Evolutionary conservation across 305 asterid species (phyloP), one percentile per base, ranked within the genome.

Genomic region (Striga hermonthica): DNA sequence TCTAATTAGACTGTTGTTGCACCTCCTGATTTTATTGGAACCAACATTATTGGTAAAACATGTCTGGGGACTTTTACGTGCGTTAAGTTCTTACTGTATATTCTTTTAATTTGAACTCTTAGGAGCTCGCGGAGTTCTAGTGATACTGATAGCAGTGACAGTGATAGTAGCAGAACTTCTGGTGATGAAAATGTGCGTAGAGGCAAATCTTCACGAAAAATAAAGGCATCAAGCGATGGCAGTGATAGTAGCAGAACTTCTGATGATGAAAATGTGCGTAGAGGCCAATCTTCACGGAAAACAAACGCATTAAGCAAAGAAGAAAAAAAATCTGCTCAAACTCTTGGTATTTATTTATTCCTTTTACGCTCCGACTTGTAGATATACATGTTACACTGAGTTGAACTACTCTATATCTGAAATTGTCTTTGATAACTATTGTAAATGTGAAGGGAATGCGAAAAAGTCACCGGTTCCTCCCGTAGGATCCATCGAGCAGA

Each of bases 91-190:
- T 62, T 22, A 22, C 31, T 22, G 31, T 22, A 22, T 22, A 22
- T 22, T 22, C 44, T 57, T 60, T 47, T 7, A 50, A 67, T 44
- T 52, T 65, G 68, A 22, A 65, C 60, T 50, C 72, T 66, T 73
- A 86, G 97, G 89, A 68, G 74, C 71, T 75, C 82, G 7, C 86
- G 43, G 72, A 91, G 93, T 77, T 88, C 96, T 50, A 88, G 92
- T 71, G 79, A 80, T 59, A 70, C 88, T 3, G 87, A 73, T 60
- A 80, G 88, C 59, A 70, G 67, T 62, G 83, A 70, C 59, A 80
- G 91, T 72, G 74, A 84, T 67, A 64, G 80, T 62, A 74, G 86
- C 79, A 75, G 84, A 75, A 77, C 86, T 69, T 79, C 92, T 38
- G 96, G 86, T 66, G 86, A 82, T 71, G 95, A 81, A 71, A 75